These are phyloP conservation scores for Craterostigma plantagineum DNA, from an alignment of 257 asterid species.

Conservation along the genomic window DNA sequence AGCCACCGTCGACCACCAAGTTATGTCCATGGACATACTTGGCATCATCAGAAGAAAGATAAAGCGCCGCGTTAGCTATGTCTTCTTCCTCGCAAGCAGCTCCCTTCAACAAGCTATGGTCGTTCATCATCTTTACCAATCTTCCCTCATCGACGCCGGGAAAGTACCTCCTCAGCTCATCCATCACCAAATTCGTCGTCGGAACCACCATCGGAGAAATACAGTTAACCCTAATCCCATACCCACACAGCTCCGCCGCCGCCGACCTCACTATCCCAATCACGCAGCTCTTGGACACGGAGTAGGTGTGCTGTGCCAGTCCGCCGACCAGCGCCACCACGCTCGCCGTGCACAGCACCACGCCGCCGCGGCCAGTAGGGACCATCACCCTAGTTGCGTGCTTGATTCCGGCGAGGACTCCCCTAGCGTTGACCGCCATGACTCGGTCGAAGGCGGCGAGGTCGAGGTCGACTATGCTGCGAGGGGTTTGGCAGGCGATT, in stretches of 20 bases:
- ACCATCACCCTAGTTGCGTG: conserved; percentile 22
- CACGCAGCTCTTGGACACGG: conserved; percentile 14
- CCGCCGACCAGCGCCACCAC: conserved; percentile 20
- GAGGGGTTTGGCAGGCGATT: conserved; percentile 14
- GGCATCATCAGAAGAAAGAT: conserved; percentile 20
- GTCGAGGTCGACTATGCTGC: conserved; percentile 12
- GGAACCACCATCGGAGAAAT: conserved; percentile 17
- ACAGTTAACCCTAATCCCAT: conserved; percentile 20
- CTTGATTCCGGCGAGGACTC: conserved; percentile 12
- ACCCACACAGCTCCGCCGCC: conserved; percentile 15
- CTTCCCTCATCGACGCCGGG: conserved; percentile 4
- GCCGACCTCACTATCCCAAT: conserved; percentile 14
- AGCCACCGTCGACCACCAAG: conserved; percentile 24
- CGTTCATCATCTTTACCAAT: conserved; percentile 10
- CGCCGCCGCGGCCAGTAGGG: conserved; percentile 12
- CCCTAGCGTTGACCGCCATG: conserved; percentile 18
- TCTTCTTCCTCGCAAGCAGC: conserved; percentile 16
- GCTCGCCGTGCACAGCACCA: conserved; percentile 17
- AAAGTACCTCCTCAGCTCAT: conserved; percentile 7
- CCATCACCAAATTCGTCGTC: conserved; percentile 12
- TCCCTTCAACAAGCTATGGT: conserved; percentile 14
- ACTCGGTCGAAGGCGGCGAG: conserved; percentile 15
- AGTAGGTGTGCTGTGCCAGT: conserved; percentile 17
- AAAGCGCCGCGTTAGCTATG: conserved; percentile 18
- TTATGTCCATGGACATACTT: conserved; percentile 21